These are phyloP conservation scores for Kappamyces sp. DNA, from an alignment of 192 early-diverging fungal genomes.

Conservation along the genomic window DNA sequence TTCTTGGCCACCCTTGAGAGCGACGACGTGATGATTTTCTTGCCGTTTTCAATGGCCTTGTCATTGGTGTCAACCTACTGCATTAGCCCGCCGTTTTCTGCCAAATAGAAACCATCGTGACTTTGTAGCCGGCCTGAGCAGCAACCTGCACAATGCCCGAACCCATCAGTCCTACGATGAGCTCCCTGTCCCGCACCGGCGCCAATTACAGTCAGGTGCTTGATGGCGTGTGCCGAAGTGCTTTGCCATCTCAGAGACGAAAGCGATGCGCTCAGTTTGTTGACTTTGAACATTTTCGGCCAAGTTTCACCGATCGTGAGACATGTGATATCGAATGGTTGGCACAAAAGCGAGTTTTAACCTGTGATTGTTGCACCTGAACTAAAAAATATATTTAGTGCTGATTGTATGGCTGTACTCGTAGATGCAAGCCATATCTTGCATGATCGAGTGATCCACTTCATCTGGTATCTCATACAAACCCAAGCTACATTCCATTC, in stretches of 20 bases:
- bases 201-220: constrained; percentile 77
- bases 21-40: constrained; percentile 77
- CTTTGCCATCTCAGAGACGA: background rate
- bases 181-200: constrained; percentile 44
- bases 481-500: too few relatives aligned
- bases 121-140: constrained; percentile 69
- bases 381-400: too few relatives aligned
- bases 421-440: too few relatives aligned
- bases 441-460: too few relatives aligned
- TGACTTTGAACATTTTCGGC: too few relatives aligned
- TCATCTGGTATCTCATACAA: too few relatives aligned
- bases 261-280: background rate
- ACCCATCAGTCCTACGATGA: constrained; percentile 59
- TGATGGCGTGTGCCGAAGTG: constrained; percentile 38
- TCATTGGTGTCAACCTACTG: constrained; percentile 75
- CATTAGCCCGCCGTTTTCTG: background rate
- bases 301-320: too few relatives aligned
- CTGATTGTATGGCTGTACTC: too few relatives aligned
- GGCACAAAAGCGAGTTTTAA: too few relatives aligned
- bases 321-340: too few relatives aligned
- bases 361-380: too few relatives aligned
- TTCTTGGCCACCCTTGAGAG: constrained; percentile 85
- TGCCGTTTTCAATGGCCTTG: constrained; percentile 68
- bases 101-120: constrained; percentile 40
- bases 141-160: constrained; percentile 86